Evolutionary conservation across 441 rosid species (phyloP), one percentile per base, ranked within the genome.

Genomic region (Viola pubescens): DNA sequence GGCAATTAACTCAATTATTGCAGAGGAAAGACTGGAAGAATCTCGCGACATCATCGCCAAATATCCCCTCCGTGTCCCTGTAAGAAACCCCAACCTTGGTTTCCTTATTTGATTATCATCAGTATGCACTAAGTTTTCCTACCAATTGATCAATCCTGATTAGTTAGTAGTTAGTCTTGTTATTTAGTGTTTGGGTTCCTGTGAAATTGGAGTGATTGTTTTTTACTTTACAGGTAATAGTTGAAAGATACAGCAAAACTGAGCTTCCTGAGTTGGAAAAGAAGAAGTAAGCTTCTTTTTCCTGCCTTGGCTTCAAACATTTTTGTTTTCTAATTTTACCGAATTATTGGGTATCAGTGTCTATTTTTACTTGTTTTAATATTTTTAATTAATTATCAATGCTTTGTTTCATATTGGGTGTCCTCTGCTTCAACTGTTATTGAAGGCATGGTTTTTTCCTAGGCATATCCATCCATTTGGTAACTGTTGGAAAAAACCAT

Each of bases 201-300:
- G 8, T 60, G 7, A 26, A 19, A 56, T 37, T 39, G 37, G 41
- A 48, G 37, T 63, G 60, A 14, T 48, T 11, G 4, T 11, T 71
- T 51, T 5, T 50, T n/a, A 5, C 49, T 41, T 37, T 54, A 62
- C 69, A 88, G 97, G 94, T 86, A n/a, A 79, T 88, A 66, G 88
- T 77, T 58, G 96, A 91, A 73, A 83, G 80, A 72, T 91, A 82
- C 58, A 71, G 83, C 61, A 88, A 77, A 74, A 72, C 92, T 4
- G 88, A 88, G 66, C 86, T 91, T 65, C 96, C 94, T 19, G 81
- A 76, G 40, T 77, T 91, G 80, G 96, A 86, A 63, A 91, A 88
- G 81, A 88, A 78, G 68, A 91, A 84, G 91, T 91, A 79, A 75
- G 83, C 72, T 61, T 59, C 19, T 41, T 48, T 38, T 56, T 54